Conservation (phyloP, 164 flowering plant genomes). For the Stephania cephalantha region DNA sequence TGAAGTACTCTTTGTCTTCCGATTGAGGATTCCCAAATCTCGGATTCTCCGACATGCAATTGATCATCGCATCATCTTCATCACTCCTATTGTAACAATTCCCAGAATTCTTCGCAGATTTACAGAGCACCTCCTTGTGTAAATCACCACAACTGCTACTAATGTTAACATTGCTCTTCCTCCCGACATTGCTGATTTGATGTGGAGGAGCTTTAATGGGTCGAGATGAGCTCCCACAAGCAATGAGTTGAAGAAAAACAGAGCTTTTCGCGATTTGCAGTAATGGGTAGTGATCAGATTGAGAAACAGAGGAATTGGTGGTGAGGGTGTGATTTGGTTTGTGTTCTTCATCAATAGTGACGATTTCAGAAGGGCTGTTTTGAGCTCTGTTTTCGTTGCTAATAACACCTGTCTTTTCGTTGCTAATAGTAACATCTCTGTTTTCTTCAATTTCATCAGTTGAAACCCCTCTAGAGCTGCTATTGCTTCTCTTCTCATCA, state of each 20-base stretch:
- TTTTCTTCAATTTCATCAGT: slow-evolving; percentile 40
- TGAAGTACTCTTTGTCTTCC: slow-evolving; percentile 83
- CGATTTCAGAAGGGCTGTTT: slow-evolving; percentile 22
- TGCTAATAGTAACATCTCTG: neutral
- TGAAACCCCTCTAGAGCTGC: slow-evolving; percentile 57
- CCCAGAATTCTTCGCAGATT: slow-evolving; percentile 22
- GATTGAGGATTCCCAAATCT: slow-evolving; percentile 64
- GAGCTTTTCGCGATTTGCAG: slow-evolving; percentile 32
- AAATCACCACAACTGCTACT: slow-evolving; percentile 27
- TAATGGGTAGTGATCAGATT: slow-evolving; percentile 5
- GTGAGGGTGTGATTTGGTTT: slow-evolving; percentile 20
- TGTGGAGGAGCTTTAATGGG: neutral
- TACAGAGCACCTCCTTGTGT: slow-evolving; percentile 38
- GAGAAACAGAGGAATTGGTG: slow-evolving; percentile 11
- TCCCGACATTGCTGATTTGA: slow-evolving; percentile 17
- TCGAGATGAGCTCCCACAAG: slow-evolving; percentile 49
- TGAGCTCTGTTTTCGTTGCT: neutral
- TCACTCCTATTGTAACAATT: neutral
- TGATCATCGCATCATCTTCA: slow-evolving; percentile 31
- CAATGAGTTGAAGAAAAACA: slow-evolving; percentile 57
- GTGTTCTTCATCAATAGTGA: slow-evolving; percentile 24
- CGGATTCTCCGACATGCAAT: slow-evolving; percentile 78
- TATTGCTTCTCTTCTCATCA: slow-evolving; percentile 34
- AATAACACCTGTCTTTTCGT: slow-evolving; percentile 15
- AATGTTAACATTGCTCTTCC: slow-evolving; percentile 11